Evolutionary conservation across 345 rosid genomes (phyloP), one percentile per base, ranked within the genome.

Genomic region (Pugionium cornutum): DNA sequence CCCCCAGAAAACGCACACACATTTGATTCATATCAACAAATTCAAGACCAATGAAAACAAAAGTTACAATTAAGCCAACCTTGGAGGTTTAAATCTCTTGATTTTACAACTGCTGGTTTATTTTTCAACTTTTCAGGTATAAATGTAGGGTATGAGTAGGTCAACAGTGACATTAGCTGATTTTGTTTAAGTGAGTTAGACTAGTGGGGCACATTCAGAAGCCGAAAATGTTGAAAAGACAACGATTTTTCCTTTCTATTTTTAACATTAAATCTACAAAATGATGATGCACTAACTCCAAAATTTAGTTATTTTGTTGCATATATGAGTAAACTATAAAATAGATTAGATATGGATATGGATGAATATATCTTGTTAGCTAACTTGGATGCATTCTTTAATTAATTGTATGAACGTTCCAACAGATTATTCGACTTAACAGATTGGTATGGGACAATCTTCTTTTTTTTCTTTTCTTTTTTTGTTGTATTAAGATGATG

Each of bases 91-190:
- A 6, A 8, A 8, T 32, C 4, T 44, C 56, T 35, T 61, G 25
- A 36, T 53, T 31, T 53, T 54, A 31, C 9, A 37, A 37, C 54
- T 41, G 52, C 25, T 51, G 18, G 55, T 69, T 35, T 44, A 6
- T 61, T 52, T 52, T 53, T 54, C 75, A 70, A 62, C 68, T 62
- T 70, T 44, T 44, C 48, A 52, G 54, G 62, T 69, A 52, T 60
- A 43, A 34, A 46, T 3, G 67, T 59, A 26, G 7, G 18, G 34
- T 59, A 51, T 36, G 30, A 53, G 49, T 55, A 64, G 65, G 64
- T 64, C 70, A 71, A 32, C 56, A 41, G 46, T 54, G 4, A 61
- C 49, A 58, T 11, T 53, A 48, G 46, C 49, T 25, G 1, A 47
- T 50, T 18, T 18, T 18, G 18, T 18, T 18, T 60, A 69, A 54